Evolutionary conservation across 306 rosid species (phyloP), one percentile per base, ranked within the genome.

Genomic region (Lupinus albus): DNA sequence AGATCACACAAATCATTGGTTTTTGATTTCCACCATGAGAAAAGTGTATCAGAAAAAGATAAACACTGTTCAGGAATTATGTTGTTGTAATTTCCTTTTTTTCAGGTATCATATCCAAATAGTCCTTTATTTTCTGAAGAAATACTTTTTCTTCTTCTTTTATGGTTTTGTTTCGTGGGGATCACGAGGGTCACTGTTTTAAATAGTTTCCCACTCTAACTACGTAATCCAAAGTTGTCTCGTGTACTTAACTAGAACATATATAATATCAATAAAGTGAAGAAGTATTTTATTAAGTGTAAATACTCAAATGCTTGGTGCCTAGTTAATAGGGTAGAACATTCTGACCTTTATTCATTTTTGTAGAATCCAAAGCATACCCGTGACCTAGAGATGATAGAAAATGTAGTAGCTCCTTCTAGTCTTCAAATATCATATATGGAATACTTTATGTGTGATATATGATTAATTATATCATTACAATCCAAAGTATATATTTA

Each of bases 281-380:
- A 35, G 13, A 62, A 35, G 66, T 69, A 18, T 11, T 21, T 42
- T 44, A 52, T 44, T 67, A 46, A 64, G 21, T 48, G 30, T 59
- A 44, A 39, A 77, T 28, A 45, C 48, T 15, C 51, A 57, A 58
- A 36, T 45, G 78, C 30, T 79, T 79, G 20, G 71, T 58, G 44
- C 11, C 72, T 63, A 72, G 79, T 68, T 60, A 30, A 28, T 42
- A 70, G 78, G 66, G 68, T 72, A 77, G 85, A 88, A 88, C 95
- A 88, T 88, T 84, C 85, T 79, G 83, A 74, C 79, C 80, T 55
- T 63, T 69, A 79, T 80, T 80, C 79, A 81, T 77, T 81, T 73
- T 78, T 60, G 85, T 57, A 55, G 62, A 81, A 74, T 62, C 72
- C 87, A 78, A 85, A 60, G 95, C 83, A 75, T 36, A 28, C 87